A percentile compares a stretch with the other conserved stretches of the same genome.
Conservation (phyloP, 2,329 filamentous ascomycete genomes). For the Berkeleyomyces basicola region DNA sequence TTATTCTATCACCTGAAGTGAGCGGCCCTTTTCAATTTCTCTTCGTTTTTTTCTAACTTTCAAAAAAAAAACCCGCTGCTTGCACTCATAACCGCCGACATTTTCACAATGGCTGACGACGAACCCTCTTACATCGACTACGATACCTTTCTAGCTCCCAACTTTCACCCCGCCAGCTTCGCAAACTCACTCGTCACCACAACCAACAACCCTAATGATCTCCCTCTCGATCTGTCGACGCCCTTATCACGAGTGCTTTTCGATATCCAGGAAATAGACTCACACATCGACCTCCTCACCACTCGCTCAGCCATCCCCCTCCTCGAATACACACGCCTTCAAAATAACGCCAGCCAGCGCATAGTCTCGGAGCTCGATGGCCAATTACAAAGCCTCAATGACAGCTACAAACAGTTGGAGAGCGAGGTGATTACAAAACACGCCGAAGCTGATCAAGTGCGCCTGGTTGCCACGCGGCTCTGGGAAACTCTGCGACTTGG, state of each 20-base stretch:
- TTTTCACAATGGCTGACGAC: constrained; percentile 22
- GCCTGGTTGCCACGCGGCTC: constrained; percentile 57
- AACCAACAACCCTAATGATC: constrained; percentile 85
- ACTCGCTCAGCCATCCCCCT: constrained; percentile 71
- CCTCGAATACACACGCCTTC: constrained; percentile 57
- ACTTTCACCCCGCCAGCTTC: constrained; percentile 66
- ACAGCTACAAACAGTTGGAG: constrained; percentile 72
- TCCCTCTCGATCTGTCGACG: constrained; percentile 80
- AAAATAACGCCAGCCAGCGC: constrained; percentile 53
- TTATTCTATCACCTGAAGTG: background rate
- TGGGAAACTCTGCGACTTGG: constrained; percentile 67
- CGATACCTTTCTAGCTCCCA: constrained; percentile 69
- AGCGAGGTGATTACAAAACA: constrained; percentile 75
- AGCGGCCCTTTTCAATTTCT: background rate
- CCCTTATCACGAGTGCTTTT: constrained; percentile 87
- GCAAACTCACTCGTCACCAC: constrained; percentile 76
- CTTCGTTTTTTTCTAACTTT: background rate
- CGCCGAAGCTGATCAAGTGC: constrained; percentile 70
- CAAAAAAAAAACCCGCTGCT: background rate
- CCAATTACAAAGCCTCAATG: constrained; percentile 64
- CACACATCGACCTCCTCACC: constrained; percentile 79
- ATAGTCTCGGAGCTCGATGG: constrained; percentile 63
- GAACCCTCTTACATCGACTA: constrained; percentile 89
- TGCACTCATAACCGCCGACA: background rate
- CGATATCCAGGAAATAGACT: constrained; percentile 92